These are phyloP conservation scores for Gymnopilus dilepis DNA, from an alignment of 768 basidiomycete genomes.

Conservation along the genomic window DNA sequence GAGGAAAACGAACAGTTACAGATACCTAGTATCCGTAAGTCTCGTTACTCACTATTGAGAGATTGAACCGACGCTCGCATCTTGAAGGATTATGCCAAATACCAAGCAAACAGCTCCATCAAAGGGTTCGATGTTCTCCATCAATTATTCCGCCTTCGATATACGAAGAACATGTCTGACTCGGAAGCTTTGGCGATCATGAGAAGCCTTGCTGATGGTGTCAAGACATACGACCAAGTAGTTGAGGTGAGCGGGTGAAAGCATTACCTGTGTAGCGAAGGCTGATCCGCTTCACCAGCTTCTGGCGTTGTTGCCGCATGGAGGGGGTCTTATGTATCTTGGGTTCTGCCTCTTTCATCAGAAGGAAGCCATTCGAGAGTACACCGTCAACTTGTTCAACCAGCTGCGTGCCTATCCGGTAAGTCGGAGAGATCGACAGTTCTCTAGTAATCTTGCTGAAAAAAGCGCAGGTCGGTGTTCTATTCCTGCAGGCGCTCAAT, in stretches of 20 bases:
- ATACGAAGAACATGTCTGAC: conserved; percentile 73
- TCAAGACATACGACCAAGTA: conserved; percentile 86
- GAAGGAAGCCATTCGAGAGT: conserved; percentile 72
- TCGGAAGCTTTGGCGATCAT: conserved; percentile 78
- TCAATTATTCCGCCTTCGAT: conserved; percentile 82
- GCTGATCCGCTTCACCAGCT: conserved; percentile 52
- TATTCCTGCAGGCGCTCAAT: conserved; percentile 80
- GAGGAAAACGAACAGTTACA: conserved; percentile 83
- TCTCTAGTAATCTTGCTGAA: conserved; percentile 13
- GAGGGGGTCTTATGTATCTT: conserved; percentile 83
- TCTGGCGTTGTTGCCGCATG: conserved; percentile 75
- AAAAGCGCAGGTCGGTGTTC: conserved; percentile 68
- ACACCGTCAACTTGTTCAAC: conserved; percentile 85
- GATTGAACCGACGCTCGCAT: conserved; percentile 14
- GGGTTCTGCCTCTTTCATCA: conserved; percentile 94
- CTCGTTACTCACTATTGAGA: conserved; percentile 8
- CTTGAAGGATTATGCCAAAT: conserved; percentile 69
- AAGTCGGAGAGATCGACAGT: conserved; percentile 30
- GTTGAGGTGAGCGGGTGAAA: conserved; percentile 65
- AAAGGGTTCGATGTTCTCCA: conserved; percentile 85
- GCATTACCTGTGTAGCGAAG: background rate
- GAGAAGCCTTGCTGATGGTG: conserved; percentile 69
- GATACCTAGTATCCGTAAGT: conserved; percentile 67
- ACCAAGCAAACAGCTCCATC: conserved; percentile 60
- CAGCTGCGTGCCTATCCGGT: conserved; percentile 80